A percentile compares a stretch with the other conserved stretches of the same genome.
phyloP scores from a whole-genome alignment of 805 yeast genomes.

The Vanderwaltozyma tropicalis region DNA sequence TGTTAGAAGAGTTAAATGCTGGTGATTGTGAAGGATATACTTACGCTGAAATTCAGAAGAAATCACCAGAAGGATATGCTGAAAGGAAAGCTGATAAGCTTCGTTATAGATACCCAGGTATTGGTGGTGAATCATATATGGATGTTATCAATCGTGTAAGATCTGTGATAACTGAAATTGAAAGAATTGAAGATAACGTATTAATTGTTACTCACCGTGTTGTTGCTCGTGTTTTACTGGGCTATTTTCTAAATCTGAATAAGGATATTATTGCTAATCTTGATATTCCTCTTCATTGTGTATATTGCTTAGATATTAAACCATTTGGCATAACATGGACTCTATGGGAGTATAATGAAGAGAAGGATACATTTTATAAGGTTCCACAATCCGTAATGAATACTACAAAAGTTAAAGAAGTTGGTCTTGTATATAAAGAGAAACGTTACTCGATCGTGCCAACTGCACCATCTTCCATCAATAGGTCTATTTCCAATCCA shows the following conservation, averaged over 20 bases:
- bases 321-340: constrained; percentile 96
- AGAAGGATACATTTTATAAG: constrained; percentile 63
- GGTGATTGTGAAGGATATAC: constrained; percentile 92
- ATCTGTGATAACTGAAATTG: constrained; percentile 86
- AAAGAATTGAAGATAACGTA: constrained; percentile 80
- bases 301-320: constrained; percentile 81
- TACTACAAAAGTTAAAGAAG: constrained; percentile 49
- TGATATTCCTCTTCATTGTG: constrained; percentile 87
- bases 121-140: constrained; percentile 91
- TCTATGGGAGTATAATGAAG: constrained; percentile 77
- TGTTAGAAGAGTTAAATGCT: constrained; percentile 89
- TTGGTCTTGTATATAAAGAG: constrained; percentile 59
- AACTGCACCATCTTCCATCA: constrained; percentile 46
- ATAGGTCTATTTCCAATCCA: constrained; percentile 5
- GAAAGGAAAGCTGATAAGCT: constrained; percentile 69
- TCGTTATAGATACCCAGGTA: constrained; percentile 87
- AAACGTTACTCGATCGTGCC: constrained; percentile 67
- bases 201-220: constrained; percentile 82
- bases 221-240: constrained; percentile 75
- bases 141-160: constrained; percentile 87
- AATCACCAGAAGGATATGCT: constrained; percentile 68
- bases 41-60: constrained; percentile 67
- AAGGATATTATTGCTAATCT: constrained; percentile 75
- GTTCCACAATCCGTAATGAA: constrained; percentile 38
- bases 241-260: constrained; percentile 78